Percentiles rank a stretch among this genome's conserved stretches.
These are phyloP conservation scores for Eragrostis nindensis DNA, from an alignment of 176 grass and related monocot genomes.

Conservation along the genomic window DNA sequence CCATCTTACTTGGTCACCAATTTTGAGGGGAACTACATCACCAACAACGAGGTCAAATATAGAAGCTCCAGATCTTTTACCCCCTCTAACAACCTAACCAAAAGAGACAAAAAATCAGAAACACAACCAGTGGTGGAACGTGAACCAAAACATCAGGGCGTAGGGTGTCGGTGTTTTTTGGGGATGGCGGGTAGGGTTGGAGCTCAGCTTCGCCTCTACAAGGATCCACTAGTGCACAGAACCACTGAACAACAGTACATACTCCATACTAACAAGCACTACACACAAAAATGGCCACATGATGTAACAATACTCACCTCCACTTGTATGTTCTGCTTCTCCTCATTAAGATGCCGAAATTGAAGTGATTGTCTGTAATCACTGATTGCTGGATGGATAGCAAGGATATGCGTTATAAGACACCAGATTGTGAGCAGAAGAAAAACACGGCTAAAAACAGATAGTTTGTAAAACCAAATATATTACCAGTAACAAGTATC, in stretches of 20 bases:
- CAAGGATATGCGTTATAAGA: slow-evolving; percentile 35
- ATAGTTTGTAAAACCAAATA: slow-evolving; percentile 11
- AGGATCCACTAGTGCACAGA: not conserved
- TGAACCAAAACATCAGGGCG: no score
- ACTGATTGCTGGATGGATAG: slow-evolving; percentile 67
- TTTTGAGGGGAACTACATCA: slow-evolving; percentile 94
- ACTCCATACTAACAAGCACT: not conserved
- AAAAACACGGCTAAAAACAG: slow-evolving; percentile 10
- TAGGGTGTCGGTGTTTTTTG: no score
- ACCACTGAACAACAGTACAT: slow-evolving; percentile 14
- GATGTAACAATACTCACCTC: slow-evolving; percentile 63
- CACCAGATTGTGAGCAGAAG: not conserved
- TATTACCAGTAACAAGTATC: slow-evolving; percentile 91
- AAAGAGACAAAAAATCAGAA: slow-evolving; percentile 36
- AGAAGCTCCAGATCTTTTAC: slow-evolving; percentile 79
- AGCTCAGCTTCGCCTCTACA: no score
- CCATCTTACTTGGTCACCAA: slow-evolving; percentile 96
- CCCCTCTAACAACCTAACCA: slow-evolving; percentile 78
- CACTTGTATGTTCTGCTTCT: slow-evolving; percentile 95
- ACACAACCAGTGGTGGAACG: not conserved
- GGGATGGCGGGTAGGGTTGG: no score
- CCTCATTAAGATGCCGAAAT: slow-evolving; percentile 93
- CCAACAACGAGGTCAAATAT: slow-evolving; percentile 96
- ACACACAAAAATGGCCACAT: slow-evolving; percentile 25
- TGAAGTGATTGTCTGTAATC: slow-evolving; percentile 98